Percentiles rank a stretch among this genome's conserved stretches.
Conservation (phyloP, 768 basidiomycete genomes). For the Leccinum sublutescens region DNA sequence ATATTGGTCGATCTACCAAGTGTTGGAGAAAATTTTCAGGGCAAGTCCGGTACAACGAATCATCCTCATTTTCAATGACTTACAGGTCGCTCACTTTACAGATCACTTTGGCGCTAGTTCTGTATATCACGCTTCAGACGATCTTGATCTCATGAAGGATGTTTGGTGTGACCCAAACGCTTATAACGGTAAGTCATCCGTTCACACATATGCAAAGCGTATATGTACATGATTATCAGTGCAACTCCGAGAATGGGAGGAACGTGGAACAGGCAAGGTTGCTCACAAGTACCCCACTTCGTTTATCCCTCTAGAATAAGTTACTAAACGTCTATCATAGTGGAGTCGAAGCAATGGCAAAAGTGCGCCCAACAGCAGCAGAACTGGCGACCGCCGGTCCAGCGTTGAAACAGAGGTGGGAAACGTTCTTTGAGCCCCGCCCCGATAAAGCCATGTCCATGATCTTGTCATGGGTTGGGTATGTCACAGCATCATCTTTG, state of each 20-base stretch:
- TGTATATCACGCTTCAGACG: no score
- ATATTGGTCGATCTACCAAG: slow-evolving; percentile 18
- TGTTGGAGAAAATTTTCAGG: slow-evolving; percentile 32
- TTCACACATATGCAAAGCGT: no score
- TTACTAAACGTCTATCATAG: slow-evolving; percentile 27
- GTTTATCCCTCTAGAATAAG: background rate
- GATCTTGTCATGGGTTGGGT: background rate
- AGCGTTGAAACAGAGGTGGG: slow-evolving; percentile 30
- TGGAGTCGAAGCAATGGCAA: slow-evolving; percentile 52
- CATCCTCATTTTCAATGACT: no score
- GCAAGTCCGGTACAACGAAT: slow-evolving; percentile 22
- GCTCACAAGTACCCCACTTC: no score
- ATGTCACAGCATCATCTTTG: no score
- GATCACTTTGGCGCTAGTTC: no score
- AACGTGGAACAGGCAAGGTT: no score
- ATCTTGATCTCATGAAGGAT: no score
- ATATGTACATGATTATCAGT: background rate
- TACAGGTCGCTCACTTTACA: no score
- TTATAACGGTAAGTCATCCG: no score
- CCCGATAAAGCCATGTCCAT: background rate
- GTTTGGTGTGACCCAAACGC: no score
- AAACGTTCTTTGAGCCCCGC: background rate
- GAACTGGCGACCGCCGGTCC: slow-evolving; percentile 50
- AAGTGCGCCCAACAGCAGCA: slow-evolving; percentile 50
- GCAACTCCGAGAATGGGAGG: no score